Base-by-base conservation (phyloP, 805 yeast species). In the Cyberlindnera bimundalis region DNA sequence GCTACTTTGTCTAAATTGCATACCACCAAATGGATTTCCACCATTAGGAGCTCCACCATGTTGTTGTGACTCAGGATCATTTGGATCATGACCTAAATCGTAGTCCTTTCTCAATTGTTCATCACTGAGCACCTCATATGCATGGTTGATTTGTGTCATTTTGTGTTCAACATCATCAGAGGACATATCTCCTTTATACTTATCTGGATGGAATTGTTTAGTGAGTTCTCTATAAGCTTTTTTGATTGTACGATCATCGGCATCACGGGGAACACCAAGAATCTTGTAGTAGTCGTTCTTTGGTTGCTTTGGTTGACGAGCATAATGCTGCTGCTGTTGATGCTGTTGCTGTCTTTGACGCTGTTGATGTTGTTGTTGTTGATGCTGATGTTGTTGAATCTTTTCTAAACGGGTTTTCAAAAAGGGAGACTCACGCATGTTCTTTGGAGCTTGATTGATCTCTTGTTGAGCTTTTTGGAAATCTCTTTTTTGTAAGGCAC, bases 61-160 rank as follows among this genome's bases (percentile, higher is more conserved):
- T 21, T 40, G 37, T 14, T 40, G 48, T 24, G 43, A 29, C 26
- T 50, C 53, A 2, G 64, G 65, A 43, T 66, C 73, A 47, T 70
- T 71, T 6, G 80, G 78, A 55, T 74, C 78, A 35, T 69, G 74
- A 13, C 81, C 81, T 19, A 67, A 49, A n/a, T 52, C 46, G 55
- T 84, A 91, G 34, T 79, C 74, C 33, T 67, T 74, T 44, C 80
- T 73, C 44, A 74, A 66, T 33, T 79, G 84, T 2, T 77, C 76
- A 50, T 84, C 79, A 9, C 89, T 76, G 27, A 91, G 68, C 2
- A 83, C 81, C 58, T 89, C 97, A 61, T 93, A 89, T 0, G 98
- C 98, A 57, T 84, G 87, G 62, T 91, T 93, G 48, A 91, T 85
- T 40, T 83, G 90, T 35, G 95, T 88, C 90, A 91, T 93, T 54